Base-by-base conservation (phyloP, 805 yeast species). In the Vanderwaltozyma verrucispora region DNA sequence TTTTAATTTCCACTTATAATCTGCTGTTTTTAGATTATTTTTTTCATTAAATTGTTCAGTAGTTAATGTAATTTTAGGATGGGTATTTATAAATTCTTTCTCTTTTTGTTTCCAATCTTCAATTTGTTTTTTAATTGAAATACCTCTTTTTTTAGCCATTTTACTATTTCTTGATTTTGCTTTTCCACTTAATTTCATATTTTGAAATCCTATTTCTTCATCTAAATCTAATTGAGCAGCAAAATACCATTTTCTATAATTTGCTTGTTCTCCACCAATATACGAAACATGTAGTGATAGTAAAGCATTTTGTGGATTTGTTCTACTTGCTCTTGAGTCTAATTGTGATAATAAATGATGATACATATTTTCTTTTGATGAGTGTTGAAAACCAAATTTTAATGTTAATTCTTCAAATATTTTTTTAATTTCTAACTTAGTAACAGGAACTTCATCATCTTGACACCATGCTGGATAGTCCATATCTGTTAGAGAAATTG, bases 181-280 rank as follows among this genome's bases (percentile, higher is more conserved):
- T 38, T 66, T 65, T 7, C 75, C 78, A 19, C 53, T 58, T 40
- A 74, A 60, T 59, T 72, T 71, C 75, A 72, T 71, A 51, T 68
- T 66, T 42, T 69, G 63, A 53, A 71, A 69, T 3, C 81, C 81
- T 30, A 75, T 62, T 37, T 73, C 80, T 38, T 75, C 81, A 60
- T 87, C 95, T 33, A 80, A 60, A 46, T 80, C 87, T 27, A 81
- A 63, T 59, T 79, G 85, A 8, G 94, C 85, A 32, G 94, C 85
- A 60, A 88, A 83, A 57, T 77, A 86, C 97, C 97, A 89, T 59
- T 83, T 86, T 52, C 80, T 74, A 60, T 79, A 89, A 60, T 89
- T 89, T 3, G 96, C 74, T 42, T 77, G 67, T 35, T 78, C 84
- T 14, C 97, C 96, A 0, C 96, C 96, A 43, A 89, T 85, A 59